Conservation (phyloP, 1,284 basidiomycete species). For the Fomes fomentarius region DNA sequence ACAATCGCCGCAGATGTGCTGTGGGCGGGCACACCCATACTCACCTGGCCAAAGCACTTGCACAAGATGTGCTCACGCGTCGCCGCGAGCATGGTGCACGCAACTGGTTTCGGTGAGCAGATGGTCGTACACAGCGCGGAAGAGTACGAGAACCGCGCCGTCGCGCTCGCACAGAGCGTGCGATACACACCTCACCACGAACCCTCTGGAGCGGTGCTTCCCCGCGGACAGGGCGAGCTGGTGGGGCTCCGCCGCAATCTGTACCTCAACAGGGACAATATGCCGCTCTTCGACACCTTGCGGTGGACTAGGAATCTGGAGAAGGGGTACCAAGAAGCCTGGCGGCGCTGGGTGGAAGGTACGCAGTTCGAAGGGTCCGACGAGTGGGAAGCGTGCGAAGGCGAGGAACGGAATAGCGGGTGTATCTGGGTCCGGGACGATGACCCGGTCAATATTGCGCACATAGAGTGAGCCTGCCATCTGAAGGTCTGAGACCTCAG, state of each 20-base stretch:
- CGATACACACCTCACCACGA: slow-evolving; percentile 33
- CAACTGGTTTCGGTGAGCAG: slow-evolving; percentile 56
- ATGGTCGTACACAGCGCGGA: slow-evolving; percentile 54
- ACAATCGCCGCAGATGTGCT: slow-evolving; percentile 64
- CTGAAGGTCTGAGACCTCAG: too few relatives aligned
- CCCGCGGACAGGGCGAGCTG: slow-evolving; percentile 40
- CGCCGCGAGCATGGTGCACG: slow-evolving; percentile 57
- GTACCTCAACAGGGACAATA: slow-evolving; percentile 50
- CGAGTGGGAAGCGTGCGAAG: slow-evolving; percentile 40
- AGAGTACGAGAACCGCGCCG: slow-evolving; percentile 59
- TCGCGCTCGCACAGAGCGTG: slow-evolving; percentile 47
- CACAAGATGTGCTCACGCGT: slow-evolving; percentile 68
- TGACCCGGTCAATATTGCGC: slow-evolving; percentile 28
- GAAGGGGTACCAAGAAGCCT: slow-evolving; percentile 51
- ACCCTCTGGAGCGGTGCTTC: slow-evolving; percentile 20
- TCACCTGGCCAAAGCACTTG: slow-evolving; percentile 58
- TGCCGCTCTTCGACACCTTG: slow-evolving; percentile 58
- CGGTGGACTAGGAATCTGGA: slow-evolving; percentile 61
- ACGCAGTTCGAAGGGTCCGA: slow-evolving; percentile 45
- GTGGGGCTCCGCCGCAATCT: slow-evolving; percentile 47
- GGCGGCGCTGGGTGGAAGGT: slow-evolving; percentile 59
- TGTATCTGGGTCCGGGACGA: slow-evolving; percentile 48
- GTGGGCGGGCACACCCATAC: slow-evolving; percentile 63
- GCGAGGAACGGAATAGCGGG: slow-evolving; percentile 37
- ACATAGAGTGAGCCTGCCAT: slow-evolving; percentile 7